A percentile compares a stretch with the other conserved stretches of the same genome.
Conservation (phyloP, 2,329 filamentous ascomycete genomes). For the Sordariomycetes sp. region DNA sequence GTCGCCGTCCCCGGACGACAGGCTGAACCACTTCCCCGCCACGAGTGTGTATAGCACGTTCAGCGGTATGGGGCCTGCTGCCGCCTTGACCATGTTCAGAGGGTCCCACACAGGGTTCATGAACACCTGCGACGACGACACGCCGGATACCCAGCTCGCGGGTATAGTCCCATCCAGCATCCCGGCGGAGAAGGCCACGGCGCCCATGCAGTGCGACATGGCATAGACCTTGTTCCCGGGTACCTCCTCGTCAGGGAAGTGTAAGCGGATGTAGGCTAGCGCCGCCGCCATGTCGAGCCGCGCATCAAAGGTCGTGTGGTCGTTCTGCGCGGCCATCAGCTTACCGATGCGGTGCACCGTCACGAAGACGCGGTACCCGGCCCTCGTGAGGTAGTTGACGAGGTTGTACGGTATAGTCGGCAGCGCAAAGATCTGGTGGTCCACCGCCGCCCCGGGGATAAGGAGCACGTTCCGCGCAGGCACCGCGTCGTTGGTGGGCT, state of each 20-base stretch:
- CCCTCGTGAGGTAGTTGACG: constrained; percentile 50
- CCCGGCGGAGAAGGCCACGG: constrained; percentile 46
- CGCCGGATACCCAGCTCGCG: constrained; percentile 42
- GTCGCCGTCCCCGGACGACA: constrained; percentile 33
- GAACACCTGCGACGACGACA: constrained; percentile 51
- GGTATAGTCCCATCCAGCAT: constrained; percentile 52
- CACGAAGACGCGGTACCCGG: constrained; percentile 50
- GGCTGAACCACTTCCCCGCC: constrained; percentile 45
- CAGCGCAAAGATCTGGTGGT: constrained; percentile 51
- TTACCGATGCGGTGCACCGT: constrained; percentile 47
- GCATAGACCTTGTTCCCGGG: constrained; percentile 36
- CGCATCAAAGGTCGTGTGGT: constrained; percentile 49
- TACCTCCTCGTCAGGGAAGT: constrained; percentile 16
- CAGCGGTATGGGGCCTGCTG: constrained; percentile 33
- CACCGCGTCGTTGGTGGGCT: constrained; percentile 28
- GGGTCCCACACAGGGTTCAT: constrained; percentile 49
- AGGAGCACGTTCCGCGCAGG: constrained; percentile 43
- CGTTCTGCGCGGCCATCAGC: constrained; percentile 34
- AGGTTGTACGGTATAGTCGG: constrained; percentile 54
- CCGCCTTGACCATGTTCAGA: constrained; percentile 45
- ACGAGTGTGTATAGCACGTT: constrained; percentile 35
- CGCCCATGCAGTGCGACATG: constrained; percentile 54
- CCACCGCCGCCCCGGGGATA: constrained; percentile 51
- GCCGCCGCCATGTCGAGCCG: constrained; percentile 48
- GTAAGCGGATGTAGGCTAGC: constrained; percentile 37